phyloP scores from a whole-genome alignment of 2,329 filamentous ascomycete genomes.

The Metarhizium guizhouense region DNA sequence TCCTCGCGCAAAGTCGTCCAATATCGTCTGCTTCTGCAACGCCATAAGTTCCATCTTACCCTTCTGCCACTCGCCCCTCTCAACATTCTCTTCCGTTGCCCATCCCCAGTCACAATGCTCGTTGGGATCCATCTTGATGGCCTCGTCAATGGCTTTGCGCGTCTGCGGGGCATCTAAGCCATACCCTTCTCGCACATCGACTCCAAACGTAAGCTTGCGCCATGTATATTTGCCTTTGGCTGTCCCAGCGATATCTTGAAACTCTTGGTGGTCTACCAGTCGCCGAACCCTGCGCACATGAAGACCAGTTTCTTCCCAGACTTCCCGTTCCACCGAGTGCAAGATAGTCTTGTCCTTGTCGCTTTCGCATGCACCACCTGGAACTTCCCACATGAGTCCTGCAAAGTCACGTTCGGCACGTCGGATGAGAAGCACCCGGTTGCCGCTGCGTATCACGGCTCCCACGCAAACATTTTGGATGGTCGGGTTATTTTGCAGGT shows the following conservation, averaged over 20 bases:
- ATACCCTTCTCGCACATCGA: conserved; percentile 3
- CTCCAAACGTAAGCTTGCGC: conserved; percentile 8
- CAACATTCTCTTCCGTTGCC: conserved; percentile 5
- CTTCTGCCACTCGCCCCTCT: neutral
- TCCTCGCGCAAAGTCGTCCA: neutral
- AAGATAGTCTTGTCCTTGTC: conserved; percentile 3
- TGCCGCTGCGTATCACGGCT: conserved; percentile 3
- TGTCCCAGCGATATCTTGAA: conserved; percentile 1
- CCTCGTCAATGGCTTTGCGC: neutral
- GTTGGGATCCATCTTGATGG: conserved; percentile 5
- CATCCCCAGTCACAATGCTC: conserved; percentile 9
- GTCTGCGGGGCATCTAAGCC: neutral
- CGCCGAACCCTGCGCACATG: conserved; percentile 1
- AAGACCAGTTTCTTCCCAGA: conserved; percentile 6
- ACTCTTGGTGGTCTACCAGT: conserved; percentile 1
- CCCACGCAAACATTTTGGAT: neutral
- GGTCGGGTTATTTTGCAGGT: neutral
- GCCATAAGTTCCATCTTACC: neutral
- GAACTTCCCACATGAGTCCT: conserved; percentile 5
- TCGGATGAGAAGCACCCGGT: conserved; percentile 4
- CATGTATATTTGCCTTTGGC: conserved; percentile 1
- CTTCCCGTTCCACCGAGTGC: conserved; percentile 2
- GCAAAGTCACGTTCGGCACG: conserved; percentile 4
- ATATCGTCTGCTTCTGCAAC: neutral
- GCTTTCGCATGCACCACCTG: conserved; percentile 3